Conservation (phyloP, 1,284 basidiomycete genomes). For the Ustilago cynodontis region DNA sequence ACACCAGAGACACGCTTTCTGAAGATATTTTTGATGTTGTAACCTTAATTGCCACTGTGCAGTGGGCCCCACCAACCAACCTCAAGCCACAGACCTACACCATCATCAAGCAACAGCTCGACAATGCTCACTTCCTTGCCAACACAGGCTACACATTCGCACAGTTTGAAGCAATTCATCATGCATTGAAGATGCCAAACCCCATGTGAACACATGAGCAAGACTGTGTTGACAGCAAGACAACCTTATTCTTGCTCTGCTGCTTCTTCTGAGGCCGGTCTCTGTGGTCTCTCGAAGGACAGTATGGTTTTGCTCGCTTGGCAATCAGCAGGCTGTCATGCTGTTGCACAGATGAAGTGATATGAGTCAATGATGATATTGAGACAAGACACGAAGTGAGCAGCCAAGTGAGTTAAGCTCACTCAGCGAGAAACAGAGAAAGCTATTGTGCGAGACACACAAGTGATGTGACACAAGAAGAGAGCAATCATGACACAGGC, state of each 20-base stretch:
- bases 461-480: no score
- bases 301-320: not conserved
- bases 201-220: not conserved
- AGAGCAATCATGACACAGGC: no score
- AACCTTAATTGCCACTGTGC: not conserved
- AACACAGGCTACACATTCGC: not conserved
- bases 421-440: no score
- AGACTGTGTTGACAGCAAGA: conserved; percentile 17
- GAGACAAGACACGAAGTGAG: no score
- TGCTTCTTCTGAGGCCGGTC: not conserved
- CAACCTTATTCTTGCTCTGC: conserved; percentile 4
- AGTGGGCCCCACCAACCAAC: not conserved
- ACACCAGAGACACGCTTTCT: not conserved
- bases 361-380: no score
- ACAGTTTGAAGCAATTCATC: conserved; percentile 7
- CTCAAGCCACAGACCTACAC: not conserved
- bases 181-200: conserved; percentile 2
- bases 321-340: conserved; percentile 1
- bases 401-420: no score
- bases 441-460: no score
- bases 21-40: not conserved
- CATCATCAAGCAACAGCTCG: not conserved
- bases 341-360: no score
- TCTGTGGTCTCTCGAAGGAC: not conserved
- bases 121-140: not conserved